Conservation (phyloP, 1,139 yeast species). For the Zygoascus sp. region DNA sequence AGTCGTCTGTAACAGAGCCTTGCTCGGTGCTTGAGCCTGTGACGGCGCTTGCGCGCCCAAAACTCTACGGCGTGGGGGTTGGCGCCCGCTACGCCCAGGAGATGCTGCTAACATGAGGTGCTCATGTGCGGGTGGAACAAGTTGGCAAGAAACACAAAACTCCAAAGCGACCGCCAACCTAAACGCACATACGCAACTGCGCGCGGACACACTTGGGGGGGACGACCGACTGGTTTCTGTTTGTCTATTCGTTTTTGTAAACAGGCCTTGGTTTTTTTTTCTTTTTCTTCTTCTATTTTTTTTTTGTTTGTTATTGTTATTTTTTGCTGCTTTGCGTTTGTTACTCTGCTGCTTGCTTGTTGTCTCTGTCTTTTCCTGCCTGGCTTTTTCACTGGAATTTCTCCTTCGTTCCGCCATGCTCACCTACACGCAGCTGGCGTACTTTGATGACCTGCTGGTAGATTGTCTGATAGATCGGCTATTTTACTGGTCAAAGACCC, state of each 20-base stretch:
- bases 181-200: too few relatives aligned
- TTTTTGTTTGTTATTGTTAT: neutral
- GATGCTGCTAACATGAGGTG: constrained; percentile 1
- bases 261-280: neutral
- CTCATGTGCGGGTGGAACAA: neutral
- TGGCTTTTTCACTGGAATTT: too few relatives aligned
- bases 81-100: neutral
- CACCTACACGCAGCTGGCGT: constrained; percentile 44
- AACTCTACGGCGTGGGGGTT: constrained; percentile 1
- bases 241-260: too few relatives aligned
- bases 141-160: neutral
- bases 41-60: neutral
- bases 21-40: too few relatives aligned
- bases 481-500: constrained; percentile 36
- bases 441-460: constrained; percentile 44
- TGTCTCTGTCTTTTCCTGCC: neutral
- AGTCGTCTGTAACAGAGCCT: too few relatives aligned
- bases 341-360: neutral
- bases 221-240: too few relatives aligned
- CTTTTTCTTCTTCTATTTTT: neutral
- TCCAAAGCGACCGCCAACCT: too few relatives aligned
- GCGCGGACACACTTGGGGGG: too few relatives aligned
- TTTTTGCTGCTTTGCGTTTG: too few relatives aligned
- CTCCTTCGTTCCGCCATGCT: constrained; percentile 3
- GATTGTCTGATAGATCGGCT: constrained; percentile 37